Evolutionary conservation across 1,139 yeast species (phyloP).

Genomic region (Kodamaea alishanica): DNA sequence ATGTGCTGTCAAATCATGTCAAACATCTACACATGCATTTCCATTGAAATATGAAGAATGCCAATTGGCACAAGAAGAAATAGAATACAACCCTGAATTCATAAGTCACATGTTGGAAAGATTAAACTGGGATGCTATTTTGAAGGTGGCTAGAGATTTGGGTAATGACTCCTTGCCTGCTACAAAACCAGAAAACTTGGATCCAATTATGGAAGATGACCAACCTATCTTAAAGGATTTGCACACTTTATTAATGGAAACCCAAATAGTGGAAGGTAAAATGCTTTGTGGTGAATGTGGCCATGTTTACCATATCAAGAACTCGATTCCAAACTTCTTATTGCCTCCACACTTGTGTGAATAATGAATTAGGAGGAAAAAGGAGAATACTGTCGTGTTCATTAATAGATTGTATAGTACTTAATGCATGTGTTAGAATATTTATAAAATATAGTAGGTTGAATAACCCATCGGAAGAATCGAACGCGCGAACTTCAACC

Average conservation of each 20-base stretch:
- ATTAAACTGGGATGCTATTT: constrained; percentile 82
- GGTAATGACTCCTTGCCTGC: constrained; percentile 66
- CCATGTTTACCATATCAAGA: constrained; percentile 85
- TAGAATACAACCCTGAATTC: constrained; percentile 82
- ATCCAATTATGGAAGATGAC: constrained; percentile 54
- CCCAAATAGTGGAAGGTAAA: constrained; percentile 81
- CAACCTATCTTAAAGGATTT: constrained; percentile 65
- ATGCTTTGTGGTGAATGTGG: constrained; percentile 86
- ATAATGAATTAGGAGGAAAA: not conserved
- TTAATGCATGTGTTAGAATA: too few relatives aligned
- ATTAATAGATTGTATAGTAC: too few relatives aligned
- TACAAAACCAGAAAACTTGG: constrained; percentile 59
- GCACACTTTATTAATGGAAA: constrained; percentile 75
- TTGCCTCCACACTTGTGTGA: constrained; percentile 79
- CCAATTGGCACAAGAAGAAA: constrained; percentile 70
- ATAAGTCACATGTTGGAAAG: constrained; percentile 73
- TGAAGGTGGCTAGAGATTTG: constrained; percentile 71
- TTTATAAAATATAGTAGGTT: not conserved
- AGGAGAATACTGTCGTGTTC: too few relatives aligned
- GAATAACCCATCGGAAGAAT: not conserved
- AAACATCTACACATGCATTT: constrained; percentile 67
- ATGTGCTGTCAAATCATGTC: constrained; percentile 86
- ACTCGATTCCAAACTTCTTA: constrained; percentile 89
- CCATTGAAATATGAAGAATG: constrained; percentile 76
- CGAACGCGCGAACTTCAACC: not conserved